Base-by-base conservation (phyloP, 2,329 filamentous ascomycete species). In the Canariomyces notabilis region DNA sequence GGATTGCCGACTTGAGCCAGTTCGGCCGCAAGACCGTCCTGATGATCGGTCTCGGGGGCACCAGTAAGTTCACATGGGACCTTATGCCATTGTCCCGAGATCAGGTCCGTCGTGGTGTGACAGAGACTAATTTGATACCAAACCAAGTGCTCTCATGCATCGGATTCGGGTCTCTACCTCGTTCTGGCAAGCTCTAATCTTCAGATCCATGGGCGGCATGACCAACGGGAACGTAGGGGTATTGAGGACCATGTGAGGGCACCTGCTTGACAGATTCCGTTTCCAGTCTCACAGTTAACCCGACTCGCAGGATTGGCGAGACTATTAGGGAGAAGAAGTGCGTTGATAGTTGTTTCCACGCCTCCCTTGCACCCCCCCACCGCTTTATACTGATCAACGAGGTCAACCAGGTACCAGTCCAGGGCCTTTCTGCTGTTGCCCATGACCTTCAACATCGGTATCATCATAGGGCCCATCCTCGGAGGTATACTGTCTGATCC, bases 21-120 rank as follows among this genome's bases (percentile, higher is more conserved):
- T 75, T 78, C 47, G 89, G 89, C 1, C 76, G 89, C 39, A 95
- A 95, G 65, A 77, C 75, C 14, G 86, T 93, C 12, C 71, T 95
- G 15, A 67, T 94, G 43, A 80, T 94, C 43, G 89, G 89, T 0
- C 67, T 95, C 21, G 58, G 80, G 2, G 89, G 89, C 0, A 89
- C 75, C 7, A 59, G 71, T 71, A 57, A 34, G 63, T 39, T 19
- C 15, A 4, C 8, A 14, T 11, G 5, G 21, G 15, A 12, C 5
- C 3, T 11, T 5, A 34, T 4, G 5, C 12, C 20, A 26, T 14
- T 11, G 26, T 14, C 33, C 15, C 31, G 38, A 18, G 22, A 32
- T 31, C 19, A 7, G 21, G n/a, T 8, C 21, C 9, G 5, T 37
- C 23, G n/a, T n/a, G n/a, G n/a, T n/a, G n/a, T n/a, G n/a, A n/a